Evolutionary conservation across 2,329 filamentous ascomycete species (phyloP), one percentile per base, ranked within the genome.

Genomic region (Colletotrichum sp.): DNA sequence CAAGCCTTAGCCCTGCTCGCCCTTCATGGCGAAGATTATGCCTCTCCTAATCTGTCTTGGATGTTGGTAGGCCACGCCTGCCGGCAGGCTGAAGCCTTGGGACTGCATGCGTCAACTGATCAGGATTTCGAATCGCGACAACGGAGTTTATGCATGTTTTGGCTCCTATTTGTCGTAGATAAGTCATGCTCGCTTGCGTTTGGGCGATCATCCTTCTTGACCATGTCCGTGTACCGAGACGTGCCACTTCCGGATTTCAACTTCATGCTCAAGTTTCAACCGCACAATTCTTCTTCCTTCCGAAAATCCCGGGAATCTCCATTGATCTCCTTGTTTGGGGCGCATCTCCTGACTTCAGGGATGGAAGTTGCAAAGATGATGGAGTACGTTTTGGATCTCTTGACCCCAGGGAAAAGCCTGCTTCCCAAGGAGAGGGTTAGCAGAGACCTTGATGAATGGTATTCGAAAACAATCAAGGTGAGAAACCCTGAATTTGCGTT

Each of bases 21-120:
- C 1, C 21, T 72, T 4, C 70, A 72, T n/a, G 70, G 70, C 7
- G 70, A 72, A 34, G 70, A 72, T 15, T 72, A 72, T 16, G 55
- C 63, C 4, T 72, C 70, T 21, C 63, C 63, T 4, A 72, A 72
- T 52, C 28, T 72, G 30, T 72, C 70, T 0, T 72, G 63, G 63
- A 72, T 72, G 70, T 9, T 72, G 3, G 70, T 72, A 9, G 70
- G 70, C 6, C 70, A 72, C 36, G 63, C 70, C 21, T 68, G 70
- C 52, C 70, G 63, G 3, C 70, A 72, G 30, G 70, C 63, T 5
- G 70, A 72, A 55, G 63, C 70, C 6, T 21, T 72, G 13, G 70
- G 70, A 13, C 26, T 72, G 16, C 70, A 72, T 6, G 15, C n/a
- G 18, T 32, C 26, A 21, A 32, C 18, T 9, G 32, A 67, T 1